A percentile compares a stretch with the other conserved stretches of the same genome.
Conservation (phyloP, 176 grass and related monocot species). For the Aechmea fasciata region DNA sequence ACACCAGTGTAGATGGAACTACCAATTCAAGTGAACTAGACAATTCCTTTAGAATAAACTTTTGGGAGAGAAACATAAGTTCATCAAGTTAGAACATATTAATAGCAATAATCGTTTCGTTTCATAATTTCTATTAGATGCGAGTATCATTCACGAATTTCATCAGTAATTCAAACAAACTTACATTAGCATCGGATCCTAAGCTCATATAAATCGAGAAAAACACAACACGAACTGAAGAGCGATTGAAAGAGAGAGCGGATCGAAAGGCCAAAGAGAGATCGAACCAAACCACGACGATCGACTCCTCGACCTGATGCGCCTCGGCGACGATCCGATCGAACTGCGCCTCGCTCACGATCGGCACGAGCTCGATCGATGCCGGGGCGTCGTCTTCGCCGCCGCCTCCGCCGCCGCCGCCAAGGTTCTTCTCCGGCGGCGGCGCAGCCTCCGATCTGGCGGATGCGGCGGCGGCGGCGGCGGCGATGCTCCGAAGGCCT, state of each 20-base stretch:
- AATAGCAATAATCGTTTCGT: too few relatives aligned
- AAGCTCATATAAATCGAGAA: neutral
- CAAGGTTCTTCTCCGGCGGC: neutral
- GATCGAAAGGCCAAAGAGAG: neutral
- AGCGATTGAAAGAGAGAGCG: too few relatives aligned
- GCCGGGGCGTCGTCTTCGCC: constrained; percentile 31
- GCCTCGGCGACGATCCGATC: constrained; percentile 51
- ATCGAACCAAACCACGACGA: constrained; percentile 65
- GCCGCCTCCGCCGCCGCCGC: neutral
- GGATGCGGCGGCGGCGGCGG: constrained; percentile 9
- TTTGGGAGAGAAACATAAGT: neutral
- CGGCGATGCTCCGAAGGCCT: constrained; percentile 2
- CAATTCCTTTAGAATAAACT: neutral
- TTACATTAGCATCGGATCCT: too few relatives aligned
- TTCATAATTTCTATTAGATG: too few relatives aligned
- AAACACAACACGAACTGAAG: neutral
- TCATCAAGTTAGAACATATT: too few relatives aligned
- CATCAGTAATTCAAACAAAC: too few relatives aligned
- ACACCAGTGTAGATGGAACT: too few relatives aligned
- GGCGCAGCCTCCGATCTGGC: constrained; percentile 13
- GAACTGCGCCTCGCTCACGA: constrained; percentile 61
- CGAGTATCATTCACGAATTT: too few relatives aligned
- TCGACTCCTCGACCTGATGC: constrained; percentile 42
- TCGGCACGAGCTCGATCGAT: constrained; percentile 50
- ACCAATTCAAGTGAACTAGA: too few relatives aligned